phyloP scores from a whole-genome alignment of 345 rosid genomes.

The Triadica sebifera region DNA sequence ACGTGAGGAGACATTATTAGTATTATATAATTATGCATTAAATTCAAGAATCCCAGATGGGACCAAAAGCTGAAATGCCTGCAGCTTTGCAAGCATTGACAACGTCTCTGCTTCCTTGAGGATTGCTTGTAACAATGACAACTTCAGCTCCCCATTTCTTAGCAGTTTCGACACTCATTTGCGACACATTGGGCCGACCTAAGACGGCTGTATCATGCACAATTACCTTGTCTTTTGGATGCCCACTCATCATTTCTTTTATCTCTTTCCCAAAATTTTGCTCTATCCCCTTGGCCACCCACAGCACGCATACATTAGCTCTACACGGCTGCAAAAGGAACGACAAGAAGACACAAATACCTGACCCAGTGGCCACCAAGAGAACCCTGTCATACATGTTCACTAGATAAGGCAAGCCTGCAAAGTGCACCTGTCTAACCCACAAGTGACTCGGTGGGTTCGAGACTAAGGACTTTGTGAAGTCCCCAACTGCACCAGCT shows the following conservation, averaged over 20 bases:
- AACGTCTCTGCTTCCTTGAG: conserved; percentile 81
- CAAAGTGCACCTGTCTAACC: conserved; percentile 76
- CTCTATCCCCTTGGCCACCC: conserved; percentile 79
- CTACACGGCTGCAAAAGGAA: conserved; percentile 65
- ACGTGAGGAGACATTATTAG: too few species aligned
- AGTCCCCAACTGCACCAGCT: conserved; percentile 87
- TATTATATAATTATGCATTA: too few species aligned
- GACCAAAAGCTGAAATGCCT: conserved; percentile 75
- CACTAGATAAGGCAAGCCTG: conserved; percentile 69
- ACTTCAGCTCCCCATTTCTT: conserved; percentile 67
- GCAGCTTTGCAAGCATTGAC: conserved; percentile 61
- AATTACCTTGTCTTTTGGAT: conserved; percentile 55
- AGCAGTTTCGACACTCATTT: conserved; percentile 64
- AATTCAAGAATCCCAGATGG: conserved; percentile 82
- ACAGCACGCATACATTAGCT: conserved; percentile 55
- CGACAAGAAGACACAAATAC: conserved; percentile 78
- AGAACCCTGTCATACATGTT: conserved; percentile 74
- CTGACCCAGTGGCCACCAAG: conserved; percentile 81
- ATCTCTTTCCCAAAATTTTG: conserved; percentile 70
- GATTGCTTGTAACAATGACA: conserved; percentile 84
- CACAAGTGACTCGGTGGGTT: conserved; percentile 74
- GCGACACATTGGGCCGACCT: conserved; percentile 69
- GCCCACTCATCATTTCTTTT: conserved; percentile 46
- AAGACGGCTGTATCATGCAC: conserved; percentile 63
- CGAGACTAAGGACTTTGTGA: conserved; percentile 59